Conservation (phyloP, 148 eudicot genomes). For the Cornus suecica region DNA sequence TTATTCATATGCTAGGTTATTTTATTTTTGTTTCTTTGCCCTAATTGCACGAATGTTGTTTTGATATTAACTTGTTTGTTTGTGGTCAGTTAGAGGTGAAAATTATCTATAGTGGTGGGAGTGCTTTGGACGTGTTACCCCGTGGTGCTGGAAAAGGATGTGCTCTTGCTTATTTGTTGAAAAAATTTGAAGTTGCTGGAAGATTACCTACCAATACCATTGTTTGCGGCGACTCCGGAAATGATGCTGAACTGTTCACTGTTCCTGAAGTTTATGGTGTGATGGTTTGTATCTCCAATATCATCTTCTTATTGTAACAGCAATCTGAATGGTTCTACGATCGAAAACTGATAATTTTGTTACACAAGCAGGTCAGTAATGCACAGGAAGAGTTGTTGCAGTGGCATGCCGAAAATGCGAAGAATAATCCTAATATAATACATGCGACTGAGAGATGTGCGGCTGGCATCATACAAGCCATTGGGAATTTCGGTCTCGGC, state of each 20-base stretch:
- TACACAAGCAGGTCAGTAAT: slow-evolving; percentile 34
- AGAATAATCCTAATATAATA: slow-evolving; percentile 30
- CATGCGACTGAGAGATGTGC: slow-evolving; percentile 51
- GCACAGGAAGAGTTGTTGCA: slow-evolving; percentile 51
- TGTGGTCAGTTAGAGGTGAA: slow-evolving; percentile 43
- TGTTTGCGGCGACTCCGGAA: slow-evolving; percentile 55
- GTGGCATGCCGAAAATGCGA: slow-evolving; percentile 44
- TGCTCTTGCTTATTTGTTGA: slow-evolving; percentile 44
- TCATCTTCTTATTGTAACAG: neutral
- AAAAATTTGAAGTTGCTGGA: slow-evolving; percentile 28
- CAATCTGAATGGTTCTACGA: neutral
- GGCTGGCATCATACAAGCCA: slow-evolving; percentile 49
- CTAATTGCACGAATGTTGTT: neutral
- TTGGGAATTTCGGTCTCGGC: slow-evolving; percentile 45
- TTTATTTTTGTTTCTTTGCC: neutral
- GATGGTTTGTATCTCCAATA: slow-evolving; percentile 31
- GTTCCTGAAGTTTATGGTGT: slow-evolving; percentile 47
- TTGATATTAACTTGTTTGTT: slow-evolving; percentile 1
- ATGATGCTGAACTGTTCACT: slow-evolving; percentile 47
- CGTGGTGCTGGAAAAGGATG: slow-evolving; percentile 50
- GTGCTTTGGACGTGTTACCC: slow-evolving; percentile 42
- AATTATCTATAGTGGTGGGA: slow-evolving; percentile 47
- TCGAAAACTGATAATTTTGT: neutral
- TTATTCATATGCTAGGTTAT: neutral
- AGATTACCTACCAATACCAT: slow-evolving; percentile 35